Base-by-base conservation (phyloP, 805 yeast species). In the Cyberlindnera misumaiensis region DNA sequence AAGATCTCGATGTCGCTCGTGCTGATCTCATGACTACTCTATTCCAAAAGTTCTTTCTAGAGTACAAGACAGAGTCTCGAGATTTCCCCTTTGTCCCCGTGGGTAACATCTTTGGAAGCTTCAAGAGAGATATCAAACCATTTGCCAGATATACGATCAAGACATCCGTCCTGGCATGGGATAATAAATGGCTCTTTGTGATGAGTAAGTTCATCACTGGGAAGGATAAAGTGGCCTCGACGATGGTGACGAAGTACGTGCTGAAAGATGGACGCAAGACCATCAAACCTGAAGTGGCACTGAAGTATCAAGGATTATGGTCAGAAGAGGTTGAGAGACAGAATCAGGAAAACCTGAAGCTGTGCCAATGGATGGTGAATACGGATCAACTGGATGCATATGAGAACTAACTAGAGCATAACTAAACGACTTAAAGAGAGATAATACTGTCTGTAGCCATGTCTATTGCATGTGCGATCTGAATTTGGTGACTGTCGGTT, bases 101-200 rank as follows among this genome's bases (percentile, higher is more conserved):
- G 18, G 96, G 86, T 2, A 71, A 80, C 8, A 80, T 84, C 9
- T 73, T 72, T 36, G 71, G 82, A 24, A 67, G 73, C 20, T 89
- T 85, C 62, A 69, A 80, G 44, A 74, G 71, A 45, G 96, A 89
- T 52, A 77, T 90, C 55, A 72, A 63, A 49, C 81, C 90, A 1
- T 84, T 79, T 52, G 73, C 72, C 39, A 49, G 51, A 18, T 89
- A 79, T 55, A 46, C 62, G 3, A 67, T 89, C 16, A 64, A 65
- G 27, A 71, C 83, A 3, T 65, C 75, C 28, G 70, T 89, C 14
- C 56, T 83, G 5, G 81, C 90, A 7, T 88, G 96, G 95, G 93
- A 85, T 61, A 67, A 73, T 26, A 89, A 88, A 59, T 87, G 96
- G 96, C 51, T 89, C 11, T 88, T 77, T 53, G 72, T 85, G 11